Percentiles rank a stretch among this genome's conserved stretches.
Evolutionary conservation across 305 asterid species (phyloP).

Genomic region (Fraxinus sp.): DNA sequence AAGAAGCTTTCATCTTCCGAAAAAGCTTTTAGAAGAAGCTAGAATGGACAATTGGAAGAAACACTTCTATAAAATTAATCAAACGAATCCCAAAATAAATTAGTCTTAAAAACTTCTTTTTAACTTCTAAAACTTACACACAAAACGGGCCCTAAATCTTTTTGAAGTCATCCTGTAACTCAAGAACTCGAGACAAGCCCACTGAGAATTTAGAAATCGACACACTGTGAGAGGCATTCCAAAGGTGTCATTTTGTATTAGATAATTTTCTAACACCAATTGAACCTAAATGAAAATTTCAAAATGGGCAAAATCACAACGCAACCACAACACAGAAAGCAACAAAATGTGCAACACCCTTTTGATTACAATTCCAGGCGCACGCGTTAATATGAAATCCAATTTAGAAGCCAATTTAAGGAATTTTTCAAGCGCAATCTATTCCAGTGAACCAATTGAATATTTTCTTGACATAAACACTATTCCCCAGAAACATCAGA

Average conservation of each 20-base stretch:
- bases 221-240: background rate
- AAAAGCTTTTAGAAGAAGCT: background rate
- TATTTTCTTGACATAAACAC: background rate
- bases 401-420: background rate
- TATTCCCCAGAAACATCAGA: background rate
- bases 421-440: background rate
- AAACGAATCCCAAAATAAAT: too few relatives aligned
- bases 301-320: background rate
- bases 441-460: background rate
- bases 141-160: background rate
- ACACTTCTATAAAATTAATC: too few relatives aligned
- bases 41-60: background rate
- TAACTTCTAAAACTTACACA: too few relatives aligned
- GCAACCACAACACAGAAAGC: background rate
- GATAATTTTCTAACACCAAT: background rate
- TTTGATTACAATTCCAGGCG: background rate
- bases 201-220: background rate
- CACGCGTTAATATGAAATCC: background rate
- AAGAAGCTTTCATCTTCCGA: too few relatives aligned
- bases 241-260: background rate
- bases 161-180: too few relatives aligned
- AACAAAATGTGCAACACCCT: conserved; percentile 4
- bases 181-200: background rate
- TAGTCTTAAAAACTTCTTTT: background rate
- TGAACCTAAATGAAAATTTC: background rate